Evolutionary conservation across 805 yeast species (phyloP).

Genomic region (Candida insectorum): DNA sequence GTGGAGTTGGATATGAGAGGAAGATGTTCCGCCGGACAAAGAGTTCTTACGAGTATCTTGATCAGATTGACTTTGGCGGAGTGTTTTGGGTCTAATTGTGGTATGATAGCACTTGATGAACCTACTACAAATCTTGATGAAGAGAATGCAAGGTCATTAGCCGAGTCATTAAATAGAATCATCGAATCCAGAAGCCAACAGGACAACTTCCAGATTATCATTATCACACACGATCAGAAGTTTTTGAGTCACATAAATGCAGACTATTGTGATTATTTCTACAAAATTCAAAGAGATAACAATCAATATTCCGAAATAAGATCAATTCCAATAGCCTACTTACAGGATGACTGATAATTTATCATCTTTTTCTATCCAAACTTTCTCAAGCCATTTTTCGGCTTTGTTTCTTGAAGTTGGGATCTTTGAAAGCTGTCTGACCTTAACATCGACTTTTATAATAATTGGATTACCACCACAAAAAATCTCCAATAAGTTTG

Average conservation of each 20-base stretch:
- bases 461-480: slow-evolving; percentile 25
- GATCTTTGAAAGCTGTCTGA: slow-evolving; percentile 44
- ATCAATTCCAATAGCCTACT: slow-evolving; percentile 39
- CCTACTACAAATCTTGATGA: slow-evolving; percentile 95
- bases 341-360: slow-evolving; percentile 22
- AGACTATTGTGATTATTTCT: slow-evolving; percentile 83
- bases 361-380: slow-evolving; percentile 69
- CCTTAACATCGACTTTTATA: slow-evolving; percentile 47
- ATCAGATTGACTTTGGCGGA: slow-evolving; percentile 91
- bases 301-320: slow-evolving; percentile 76
- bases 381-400: slow-evolving; percentile 73
- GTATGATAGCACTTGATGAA: slow-evolving; percentile 94
- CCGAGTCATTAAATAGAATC: slow-evolving; percentile 70
- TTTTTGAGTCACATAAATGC: slow-evolving; percentile 86
- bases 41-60: slow-evolving; percentile 87
- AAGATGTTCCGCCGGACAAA: slow-evolving; percentile 96
- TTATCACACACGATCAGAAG: slow-evolving; percentile 94
- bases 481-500: slow-evolving; percentile 30
- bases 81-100: slow-evolving; percentile 92
- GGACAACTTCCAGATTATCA: slow-evolving; percentile 87
- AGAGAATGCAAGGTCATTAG: slow-evolving; percentile 85
- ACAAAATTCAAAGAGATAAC: slow-evolving; percentile 74
- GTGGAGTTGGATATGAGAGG: slow-evolving; percentile 97
- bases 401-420: slow-evolving; percentile 52
- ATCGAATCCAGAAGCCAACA: slow-evolving; percentile 74